Percentiles rank a stretch among this genome's conserved stretches.
phyloP scores from a whole-genome alignment of 202 grass and related monocot genomes.

The Zoysia matrella region DNA sequence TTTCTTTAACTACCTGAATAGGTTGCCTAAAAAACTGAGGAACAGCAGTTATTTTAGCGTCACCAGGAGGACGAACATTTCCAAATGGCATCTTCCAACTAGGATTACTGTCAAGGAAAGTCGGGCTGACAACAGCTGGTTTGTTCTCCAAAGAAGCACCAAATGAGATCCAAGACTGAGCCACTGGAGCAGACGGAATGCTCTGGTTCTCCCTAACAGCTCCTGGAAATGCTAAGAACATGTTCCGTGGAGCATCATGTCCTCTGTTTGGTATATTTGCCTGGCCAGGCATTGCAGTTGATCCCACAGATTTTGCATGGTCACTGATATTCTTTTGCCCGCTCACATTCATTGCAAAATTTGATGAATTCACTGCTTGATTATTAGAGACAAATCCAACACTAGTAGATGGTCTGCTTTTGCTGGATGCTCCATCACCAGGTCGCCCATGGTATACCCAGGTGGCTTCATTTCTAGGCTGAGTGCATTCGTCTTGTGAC shows the following conservation, averaged over 20 bases:
- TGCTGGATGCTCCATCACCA: conserved; percentile 52
- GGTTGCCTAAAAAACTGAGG: conserved; percentile 78
- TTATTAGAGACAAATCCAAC: conserved; percentile 67
- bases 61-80: conserved; percentile 50
- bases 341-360: conserved; percentile 41
- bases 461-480: conserved; percentile 52
- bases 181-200: conserved; percentile 46
- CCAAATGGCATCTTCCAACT: conserved; percentile 70
- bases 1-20: conserved; percentile 58
- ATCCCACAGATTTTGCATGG: conserved; percentile 57
- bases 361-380: conserved; percentile 50
- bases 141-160: conserved; percentile 68
- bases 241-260: conserved; percentile 53
- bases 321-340: conserved; percentile 58
- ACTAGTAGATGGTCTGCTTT: conserved; percentile 46
- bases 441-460: conserved; percentile 58
- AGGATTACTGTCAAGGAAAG: conserved; percentile 57
- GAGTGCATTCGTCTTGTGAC: conserved; percentile 51
- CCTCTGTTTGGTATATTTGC: conserved; percentile 59
- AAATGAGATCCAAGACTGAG: conserved; percentile 90
- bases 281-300: conserved; percentile 46
- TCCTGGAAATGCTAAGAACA: conserved; percentile 62
- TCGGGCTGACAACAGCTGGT: conserved; percentile 56
- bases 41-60: conserved; percentile 54
- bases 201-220: conserved; percentile 68